Evolutionary conservation across 2,329 filamentous ascomycete species (phyloP), one percentile per base, ranked within the genome.

Genomic region (Fusarium nurragi): DNA sequence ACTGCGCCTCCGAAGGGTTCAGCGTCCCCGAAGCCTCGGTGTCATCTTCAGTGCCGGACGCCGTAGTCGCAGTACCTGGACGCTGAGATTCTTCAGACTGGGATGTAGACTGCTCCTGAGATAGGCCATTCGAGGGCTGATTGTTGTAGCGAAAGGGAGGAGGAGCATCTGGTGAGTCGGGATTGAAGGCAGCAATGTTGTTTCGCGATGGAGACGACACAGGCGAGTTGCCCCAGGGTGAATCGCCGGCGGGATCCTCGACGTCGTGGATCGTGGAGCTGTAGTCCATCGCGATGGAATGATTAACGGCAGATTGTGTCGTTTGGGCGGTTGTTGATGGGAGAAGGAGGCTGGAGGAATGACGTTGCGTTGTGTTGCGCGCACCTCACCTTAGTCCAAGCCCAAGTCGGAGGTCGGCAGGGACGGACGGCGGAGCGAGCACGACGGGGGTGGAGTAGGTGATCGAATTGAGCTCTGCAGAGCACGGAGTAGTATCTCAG

Each of bases 171-270:
- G 73, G 76, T 45, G 75, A 74, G 67, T 81, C 65, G 54, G 76
- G 68, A 61, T 75, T 76, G 68, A 85, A 85, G 60, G 72, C 75
- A 22, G 79, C 74, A 39, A 79, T 77, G 64, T 80, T 77, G 64
- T 80, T 79, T 65, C 79, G 79, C 56, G 78, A 77, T 26, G 85
- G 84, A 19, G 84, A 84, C 16, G 81, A 77, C 22, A 77, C 77
- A 6, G 85, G 85, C 28, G 83, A 84, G 55, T 79, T 81, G 14
- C 83, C 84, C 85, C 85, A 87, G 3, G 85, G 85, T 28, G 84
- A 86, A 60, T 78, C 79, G 56, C 79, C 83, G 41, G 76, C 78
- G 18, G 82, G 79, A 65, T 86, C 80, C 41, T 87, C 85, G 48
- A 78, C 77, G 67, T 87, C 85, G 72, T 81, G 72, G 68, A 86